phyloP scores from a whole-genome alignment of 306 rosid species.

The Luffa aegyptiaca region DNA sequence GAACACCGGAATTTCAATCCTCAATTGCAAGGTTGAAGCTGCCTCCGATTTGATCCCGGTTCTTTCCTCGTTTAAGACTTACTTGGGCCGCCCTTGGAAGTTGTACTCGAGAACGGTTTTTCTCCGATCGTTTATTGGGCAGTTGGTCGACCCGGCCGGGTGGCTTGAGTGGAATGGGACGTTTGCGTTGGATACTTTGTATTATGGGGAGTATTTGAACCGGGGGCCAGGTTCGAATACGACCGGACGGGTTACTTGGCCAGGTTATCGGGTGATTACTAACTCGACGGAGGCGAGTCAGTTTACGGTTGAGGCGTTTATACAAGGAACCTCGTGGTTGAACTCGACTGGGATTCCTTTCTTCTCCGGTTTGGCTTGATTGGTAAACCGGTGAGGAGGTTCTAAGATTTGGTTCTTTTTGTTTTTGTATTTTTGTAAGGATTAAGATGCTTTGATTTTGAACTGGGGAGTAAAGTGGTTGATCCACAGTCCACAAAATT shows the following conservation, averaged over 20 bases:
- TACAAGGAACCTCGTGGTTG: slow-evolving; percentile 60
- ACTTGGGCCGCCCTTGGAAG: slow-evolving; percentile 87
- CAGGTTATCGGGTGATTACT: slow-evolving; percentile 63
- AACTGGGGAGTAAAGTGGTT: neutral
- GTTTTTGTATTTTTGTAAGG: neutral
- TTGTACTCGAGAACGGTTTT: slow-evolving; percentile 57
- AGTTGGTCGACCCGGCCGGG: slow-evolving; percentile 47
- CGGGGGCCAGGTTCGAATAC: slow-evolving; percentile 63
- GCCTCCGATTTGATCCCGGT: slow-evolving; percentile 53
- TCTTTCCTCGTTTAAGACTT: slow-evolving; percentile 29
- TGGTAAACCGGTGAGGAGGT: neutral
- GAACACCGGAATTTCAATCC: slow-evolving; percentile 65
- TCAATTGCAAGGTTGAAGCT: slow-evolving; percentile 54
- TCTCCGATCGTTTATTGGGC: slow-evolving; percentile 37
- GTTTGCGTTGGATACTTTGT: slow-evolving; percentile 57
- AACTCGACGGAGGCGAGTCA: slow-evolving; percentile 44
- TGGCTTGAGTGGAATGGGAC: slow-evolving; percentile 82
- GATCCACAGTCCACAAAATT: neutral
- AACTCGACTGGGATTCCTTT: slow-evolving; percentile 45
- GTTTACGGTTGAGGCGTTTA: slow-evolving; percentile 46
- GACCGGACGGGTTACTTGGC: slow-evolving; percentile 53
- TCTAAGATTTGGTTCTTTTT: neutral
- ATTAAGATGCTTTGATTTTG: neutral
- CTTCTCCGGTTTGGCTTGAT: slow-evolving; percentile 30
- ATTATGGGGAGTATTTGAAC: slow-evolving; percentile 67